Evolutionary conservation across 1,284 basidiomycete genomes (phyloP).

Genomic region (Agaricales sp.): DNA sequence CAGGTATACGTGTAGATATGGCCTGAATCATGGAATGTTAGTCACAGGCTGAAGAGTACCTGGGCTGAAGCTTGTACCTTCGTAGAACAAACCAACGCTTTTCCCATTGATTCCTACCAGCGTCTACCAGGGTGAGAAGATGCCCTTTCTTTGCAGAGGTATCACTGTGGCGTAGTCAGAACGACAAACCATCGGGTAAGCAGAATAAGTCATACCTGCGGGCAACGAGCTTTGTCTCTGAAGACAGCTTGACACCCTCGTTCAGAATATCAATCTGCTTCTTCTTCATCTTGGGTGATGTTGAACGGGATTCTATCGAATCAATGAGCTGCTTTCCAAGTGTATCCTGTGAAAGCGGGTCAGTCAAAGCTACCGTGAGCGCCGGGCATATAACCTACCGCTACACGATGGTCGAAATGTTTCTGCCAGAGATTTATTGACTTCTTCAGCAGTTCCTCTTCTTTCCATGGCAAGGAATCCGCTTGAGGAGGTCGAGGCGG

Average conservation of each 20-base stretch:
- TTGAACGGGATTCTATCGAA: conserved; percentile 31
- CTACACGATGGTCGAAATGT: conserved; percentile 37
- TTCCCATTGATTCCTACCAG: conserved; percentile 74
- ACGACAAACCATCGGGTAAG: neutral
- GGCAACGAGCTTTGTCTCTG: conserved; percentile 61
- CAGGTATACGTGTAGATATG: conserved; percentile 83
- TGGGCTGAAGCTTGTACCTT: conserved; percentile 38
- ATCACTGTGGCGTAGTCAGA: conserved; percentile 39
- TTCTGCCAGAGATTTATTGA: conserved; percentile 75
- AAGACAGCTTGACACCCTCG: conserved; percentile 51
- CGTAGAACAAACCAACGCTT: conserved; percentile 83
- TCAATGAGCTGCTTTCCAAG: conserved; percentile 14
- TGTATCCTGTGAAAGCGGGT: neutral
- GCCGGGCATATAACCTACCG: neutral
- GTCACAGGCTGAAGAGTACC: conserved; percentile 6
- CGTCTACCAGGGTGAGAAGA: conserved; percentile 71
- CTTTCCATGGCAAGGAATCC: conserved; percentile 51
- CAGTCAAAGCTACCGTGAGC: neutral
- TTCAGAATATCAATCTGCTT: conserved; percentile 32
- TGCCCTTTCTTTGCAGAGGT: conserved; percentile 78
- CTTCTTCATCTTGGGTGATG: conserved; percentile 23
- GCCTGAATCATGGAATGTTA: conserved; percentile 33
- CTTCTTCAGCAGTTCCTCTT: conserved; percentile 51
- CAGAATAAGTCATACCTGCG: conserved; percentile 41
- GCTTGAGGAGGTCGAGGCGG: conserved; percentile 37